Conservation (phyloP, 768 basidiomycete species). For the Leccinum obscurum region DNA sequence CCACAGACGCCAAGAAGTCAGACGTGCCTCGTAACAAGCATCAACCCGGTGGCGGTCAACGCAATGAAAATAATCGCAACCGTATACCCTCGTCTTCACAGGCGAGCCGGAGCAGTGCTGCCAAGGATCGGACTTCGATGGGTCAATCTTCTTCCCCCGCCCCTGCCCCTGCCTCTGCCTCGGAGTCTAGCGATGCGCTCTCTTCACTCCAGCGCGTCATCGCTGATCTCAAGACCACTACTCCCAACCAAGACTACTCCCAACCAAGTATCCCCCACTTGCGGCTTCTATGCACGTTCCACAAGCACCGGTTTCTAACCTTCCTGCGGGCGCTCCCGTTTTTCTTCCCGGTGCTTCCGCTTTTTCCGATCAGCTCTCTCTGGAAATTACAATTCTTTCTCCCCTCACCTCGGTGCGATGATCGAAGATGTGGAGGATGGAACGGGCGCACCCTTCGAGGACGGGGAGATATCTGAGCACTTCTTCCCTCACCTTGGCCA, state of each 20-base stretch:
- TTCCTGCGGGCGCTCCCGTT: slow-evolving; percentile 66
- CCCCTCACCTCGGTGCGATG: slow-evolving; percentile 82
- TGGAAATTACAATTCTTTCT: slow-evolving; percentile 66
- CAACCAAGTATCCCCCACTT: slow-evolving; percentile 42
- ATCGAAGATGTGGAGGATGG: slow-evolving; percentile 79
- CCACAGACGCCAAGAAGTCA: slow-evolving; percentile 54
- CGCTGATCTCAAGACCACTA: slow-evolving; percentile 81
- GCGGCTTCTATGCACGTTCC: slow-evolving; percentile 48
- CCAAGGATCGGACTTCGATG: slow-evolving; percentile 47
- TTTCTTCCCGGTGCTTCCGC: slow-evolving; percentile 70
- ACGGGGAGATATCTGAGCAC: slow-evolving; percentile 74
- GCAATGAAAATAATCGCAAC: slow-evolving; percentile 54
- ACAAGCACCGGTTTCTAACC: slow-evolving; percentile 47
- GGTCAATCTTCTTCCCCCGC: slow-evolving; percentile 44
- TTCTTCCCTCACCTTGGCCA: slow-evolving; percentile 52
- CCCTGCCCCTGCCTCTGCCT: slow-evolving; percentile 48
- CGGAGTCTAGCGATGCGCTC: slow-evolving; percentile 76
- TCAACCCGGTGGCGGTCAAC: slow-evolving; percentile 46
- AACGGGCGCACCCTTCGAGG: slow-evolving; percentile 52
- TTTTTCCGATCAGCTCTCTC: slow-evolving; percentile 55
- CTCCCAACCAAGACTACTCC: slow-evolving; percentile 56
- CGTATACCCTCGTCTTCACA: slow-evolving; percentile 59
- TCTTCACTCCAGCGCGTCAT: slow-evolving; percentile 92
- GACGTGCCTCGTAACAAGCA: slow-evolving; percentile 51
- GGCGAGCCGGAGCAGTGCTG: slow-evolving; percentile 50